These are phyloP conservation scores for Trifolium dubium DNA, from an alignment of 306 rosid genomes.

Conservation along the genomic window DNA sequence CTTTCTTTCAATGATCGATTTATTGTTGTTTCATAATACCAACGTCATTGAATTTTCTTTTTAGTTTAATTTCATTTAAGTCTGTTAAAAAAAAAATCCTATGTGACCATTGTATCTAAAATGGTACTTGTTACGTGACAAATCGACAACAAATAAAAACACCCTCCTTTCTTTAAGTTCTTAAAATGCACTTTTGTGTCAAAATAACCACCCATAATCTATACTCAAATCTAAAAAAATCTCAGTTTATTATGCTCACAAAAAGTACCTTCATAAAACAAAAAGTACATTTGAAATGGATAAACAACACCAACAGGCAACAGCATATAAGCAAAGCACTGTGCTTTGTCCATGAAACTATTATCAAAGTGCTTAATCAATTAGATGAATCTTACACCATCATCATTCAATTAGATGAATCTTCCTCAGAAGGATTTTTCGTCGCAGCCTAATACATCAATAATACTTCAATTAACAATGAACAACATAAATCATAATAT, in stretches of 20 bases:
- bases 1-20: too few species aligned
- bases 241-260: background rate
- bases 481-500: background rate
- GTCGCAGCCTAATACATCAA: conserved; percentile 56
- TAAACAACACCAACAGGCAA: too few species aligned
- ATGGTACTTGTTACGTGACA: too few species aligned
- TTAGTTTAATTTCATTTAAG: too few species aligned
- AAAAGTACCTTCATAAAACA: background rate
- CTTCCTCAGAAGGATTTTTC: conserved; percentile 60
- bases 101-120: too few species aligned
- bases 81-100: too few species aligned
- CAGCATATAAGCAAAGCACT: background rate
- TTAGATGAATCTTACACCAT: conserved; percentile 41
- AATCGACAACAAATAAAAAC: too few species aligned
- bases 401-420: conserved; percentile 75
- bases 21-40: too few species aligned
- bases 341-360: background rate
- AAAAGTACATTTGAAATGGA: too few species aligned
- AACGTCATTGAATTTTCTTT: too few species aligned
- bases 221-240: background rate
- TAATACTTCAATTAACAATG: background rate
- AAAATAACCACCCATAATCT: background rate
- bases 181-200: too few species aligned
- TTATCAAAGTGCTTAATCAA: background rate
- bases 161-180: too few species aligned